Evolutionary conservation across 2,329 filamentous ascomycete species (phyloP).

Genomic region (Sporothrix euskadiensis): DNA sequence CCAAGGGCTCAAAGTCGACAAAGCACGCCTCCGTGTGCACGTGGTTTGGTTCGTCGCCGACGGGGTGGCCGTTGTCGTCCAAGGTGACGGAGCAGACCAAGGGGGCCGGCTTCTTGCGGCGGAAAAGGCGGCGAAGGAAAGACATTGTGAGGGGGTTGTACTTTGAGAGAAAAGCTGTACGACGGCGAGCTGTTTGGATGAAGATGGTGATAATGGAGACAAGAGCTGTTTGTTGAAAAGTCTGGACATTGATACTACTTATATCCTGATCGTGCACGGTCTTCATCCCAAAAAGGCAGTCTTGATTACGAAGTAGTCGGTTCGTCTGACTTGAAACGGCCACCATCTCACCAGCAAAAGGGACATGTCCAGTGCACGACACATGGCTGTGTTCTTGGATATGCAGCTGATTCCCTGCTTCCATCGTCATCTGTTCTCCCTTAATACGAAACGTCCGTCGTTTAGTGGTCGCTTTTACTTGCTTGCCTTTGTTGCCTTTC

Average conservation of each 20-base stretch:
- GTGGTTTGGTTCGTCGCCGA: constrained; percentile 36
- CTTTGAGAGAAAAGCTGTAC: background rate
- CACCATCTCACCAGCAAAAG: background rate
- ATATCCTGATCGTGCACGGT: background rate
- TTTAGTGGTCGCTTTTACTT: background rate
- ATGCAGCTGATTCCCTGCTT: too few species aligned
- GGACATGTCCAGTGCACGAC: background rate
- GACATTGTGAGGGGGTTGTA: background rate
- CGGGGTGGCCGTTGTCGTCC: constrained; percentile 32
- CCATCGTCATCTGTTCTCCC: background rate
- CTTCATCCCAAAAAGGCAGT: background rate
- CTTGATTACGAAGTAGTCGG: background rate
- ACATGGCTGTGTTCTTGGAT: background rate
- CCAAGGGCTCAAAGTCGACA: constrained; percentile 39
- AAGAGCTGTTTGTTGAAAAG: background rate
- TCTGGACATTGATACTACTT: background rate
- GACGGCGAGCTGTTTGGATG: background rate
- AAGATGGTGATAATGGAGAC: background rate
- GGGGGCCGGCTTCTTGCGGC: constrained; percentile 39
- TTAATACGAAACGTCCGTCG: background rate
- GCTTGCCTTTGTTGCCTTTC: background rate
- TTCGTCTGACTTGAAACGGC: background rate
- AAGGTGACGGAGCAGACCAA: constrained; percentile 39
- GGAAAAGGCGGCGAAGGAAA: constrained; percentile 34
- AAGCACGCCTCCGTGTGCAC: constrained; percentile 41